Evolutionary conservation across 768 basidiomycete genomes (phyloP), one percentile per base, ranked within the genome.

Genomic region (Pleurotus giganteus): DNA sequence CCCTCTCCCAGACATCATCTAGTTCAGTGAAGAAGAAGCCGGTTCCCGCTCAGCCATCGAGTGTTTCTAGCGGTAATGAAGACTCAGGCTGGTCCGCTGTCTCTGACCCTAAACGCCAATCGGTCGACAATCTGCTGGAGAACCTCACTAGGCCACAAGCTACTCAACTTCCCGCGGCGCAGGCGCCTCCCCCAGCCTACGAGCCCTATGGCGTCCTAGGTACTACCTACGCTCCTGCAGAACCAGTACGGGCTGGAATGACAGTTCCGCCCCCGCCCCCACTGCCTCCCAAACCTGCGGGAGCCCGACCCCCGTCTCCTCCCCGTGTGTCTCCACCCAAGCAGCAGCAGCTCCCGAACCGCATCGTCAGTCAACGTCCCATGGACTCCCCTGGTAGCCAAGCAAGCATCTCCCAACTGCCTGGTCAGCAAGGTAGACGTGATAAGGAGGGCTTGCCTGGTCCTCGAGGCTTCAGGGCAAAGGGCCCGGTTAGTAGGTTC

Each of bases 51-150:
- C 72, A 74, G 43, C 58, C 77, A 15, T 57, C 78, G 7, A 70
- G 71, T 46, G 47, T 74, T 11, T 73, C 78, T 31, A 76, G 72
- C 52, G 67, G 74, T 44, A 78, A 75, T 47, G 86, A 90, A 28
- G 84, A 87, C 53, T 77, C 82, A 11, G 63, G 64, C 17, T 88
- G 84, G 86, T 71, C 76, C 13, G 68, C 68, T 31, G 65, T 74
- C 36, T 66, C 74, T 11, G 80, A 88, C 60, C 85, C 89, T 28
- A 91, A 91, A 72, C 80, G 87, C 56, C 88, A 89, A 65, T 91
- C 90, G 1, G 87, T 91, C 47, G 90, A 92, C 63, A 91, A 91
- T 62, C 71, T 91, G 32, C 74, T 91, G 60, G 89, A 91, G 55
- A 85, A 88, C 61, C 67, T 91, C 5, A 84, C 85, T 23, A 77